Evolutionary conservation across 768 basidiomycete species (phyloP).

Genomic region (Ephemerocybe angulata): DNA sequence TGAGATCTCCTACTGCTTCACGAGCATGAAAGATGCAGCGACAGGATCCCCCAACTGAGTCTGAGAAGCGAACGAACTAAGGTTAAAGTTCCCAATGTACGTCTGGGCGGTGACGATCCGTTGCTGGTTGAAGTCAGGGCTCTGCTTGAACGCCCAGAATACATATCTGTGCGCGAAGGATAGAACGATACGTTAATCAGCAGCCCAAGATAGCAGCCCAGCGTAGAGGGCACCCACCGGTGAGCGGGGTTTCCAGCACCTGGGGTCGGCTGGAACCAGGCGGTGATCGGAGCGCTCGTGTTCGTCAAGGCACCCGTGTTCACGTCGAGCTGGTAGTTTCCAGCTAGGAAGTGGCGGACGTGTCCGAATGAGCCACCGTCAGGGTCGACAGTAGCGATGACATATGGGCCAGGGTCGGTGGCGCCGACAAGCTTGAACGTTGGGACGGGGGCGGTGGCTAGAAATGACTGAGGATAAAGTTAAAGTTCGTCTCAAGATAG

Average conservation of each 20-base stretch:
- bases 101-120: constrained; percentile 34
- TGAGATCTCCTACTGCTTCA: constrained; percentile 11
- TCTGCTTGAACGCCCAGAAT: constrained; percentile 42
- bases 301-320: constrained; percentile 25
- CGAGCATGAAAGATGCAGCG: constrained; percentile 45
- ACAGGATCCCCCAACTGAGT: constrained; percentile 41
- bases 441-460: constrained; percentile 35
- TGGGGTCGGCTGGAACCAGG: constrained; percentile 38
- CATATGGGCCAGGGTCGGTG: constrained; percentile 34
- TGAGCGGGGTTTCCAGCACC: constrained; percentile 7
- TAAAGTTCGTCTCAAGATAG: not conserved
- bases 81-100: constrained; percentile 33
- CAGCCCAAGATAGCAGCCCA: too few relatives aligned
- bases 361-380: constrained; percentile 37
- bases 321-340: constrained; percentile 26
- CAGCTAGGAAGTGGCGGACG: constrained; percentile 43
- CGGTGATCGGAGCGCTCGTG: constrained; percentile 37
- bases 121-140: constrained; percentile 34
- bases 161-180: constrained; percentile 30
- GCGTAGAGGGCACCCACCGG: not conserved
- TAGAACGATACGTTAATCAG: not conserved
- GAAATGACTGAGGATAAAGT: not conserved
- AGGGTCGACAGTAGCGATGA: constrained; percentile 39
- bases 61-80: constrained; percentile 37
- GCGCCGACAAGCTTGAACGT: constrained; percentile 27